phyloP scores from a whole-genome alignment of 2,329 filamentous ascomycete genomes.

The Erysiphe neolycopersici region DNA sequence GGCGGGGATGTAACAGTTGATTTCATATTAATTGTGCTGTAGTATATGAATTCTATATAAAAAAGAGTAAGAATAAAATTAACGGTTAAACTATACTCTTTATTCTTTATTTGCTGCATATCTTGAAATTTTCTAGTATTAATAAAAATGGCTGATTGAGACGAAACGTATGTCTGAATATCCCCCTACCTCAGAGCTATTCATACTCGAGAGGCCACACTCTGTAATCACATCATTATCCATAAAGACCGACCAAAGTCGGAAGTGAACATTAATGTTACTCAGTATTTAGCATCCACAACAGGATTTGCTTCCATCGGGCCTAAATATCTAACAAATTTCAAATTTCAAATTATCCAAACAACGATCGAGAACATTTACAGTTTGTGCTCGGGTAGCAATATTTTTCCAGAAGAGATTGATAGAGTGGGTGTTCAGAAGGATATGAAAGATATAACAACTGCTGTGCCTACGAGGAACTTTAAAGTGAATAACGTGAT shows the following conservation, averaged over 20 bases:
- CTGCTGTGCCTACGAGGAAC: background rate
- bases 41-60: no score
- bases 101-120: no score
- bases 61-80: no score
- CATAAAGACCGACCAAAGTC: conserved; percentile 22
- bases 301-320: conserved; percentile 43
- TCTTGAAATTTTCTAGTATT: no score
- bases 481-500: background rate
- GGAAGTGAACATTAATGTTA: conserved; percentile 27
- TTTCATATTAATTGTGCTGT: no score
- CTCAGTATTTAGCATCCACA: conserved; percentile 33
- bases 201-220: no score
- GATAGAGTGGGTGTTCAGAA: background rate
- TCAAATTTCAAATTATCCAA: no score
- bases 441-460: background rate
- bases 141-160: no score
- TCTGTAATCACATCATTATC: no score
- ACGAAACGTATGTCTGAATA: no score
- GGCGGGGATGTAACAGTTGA: conserved; percentile 46
- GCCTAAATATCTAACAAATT: conserved; percentile 15
- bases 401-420: background rate
- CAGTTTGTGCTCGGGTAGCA: background rate
- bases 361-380: background rate
- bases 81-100: no score
- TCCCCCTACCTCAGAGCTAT: no score